phyloP scores from a whole-genome alignment of 2,329 filamentous ascomycete genomes.

The Trichophyton benhamiae region DNA sequence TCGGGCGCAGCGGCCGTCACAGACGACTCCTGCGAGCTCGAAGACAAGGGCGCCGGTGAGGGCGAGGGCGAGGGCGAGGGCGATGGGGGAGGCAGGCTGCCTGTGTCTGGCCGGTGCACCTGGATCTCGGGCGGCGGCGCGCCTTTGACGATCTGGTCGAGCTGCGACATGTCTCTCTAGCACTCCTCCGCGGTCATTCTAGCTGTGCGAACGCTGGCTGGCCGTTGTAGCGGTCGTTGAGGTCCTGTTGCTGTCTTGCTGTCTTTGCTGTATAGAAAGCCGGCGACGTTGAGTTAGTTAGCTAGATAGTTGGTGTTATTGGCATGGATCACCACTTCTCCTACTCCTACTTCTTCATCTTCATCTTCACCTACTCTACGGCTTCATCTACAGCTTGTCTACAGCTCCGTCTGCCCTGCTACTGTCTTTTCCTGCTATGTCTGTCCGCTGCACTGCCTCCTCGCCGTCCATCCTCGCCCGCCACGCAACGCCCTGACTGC shows the following conservation, averaged over 20 bases:
- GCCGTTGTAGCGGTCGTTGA: too few species aligned
- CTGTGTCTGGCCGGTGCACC: conserved; percentile 23
- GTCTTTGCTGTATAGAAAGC: too few species aligned
- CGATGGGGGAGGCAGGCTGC: conserved; percentile 22
- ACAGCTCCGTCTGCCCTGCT: background rate
- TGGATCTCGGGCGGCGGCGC: conserved; percentile 54
- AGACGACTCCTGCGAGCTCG: background rate
- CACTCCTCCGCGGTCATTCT: too few species aligned
- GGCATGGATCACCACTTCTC: background rate
- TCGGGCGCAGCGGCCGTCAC: conserved; percentile 38
- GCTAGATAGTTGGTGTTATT: background rate
- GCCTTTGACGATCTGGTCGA: conserved; percentile 90
- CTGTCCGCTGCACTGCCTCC: too few species aligned
- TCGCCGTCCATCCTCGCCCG: background rate
- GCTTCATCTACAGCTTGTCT: background rate
- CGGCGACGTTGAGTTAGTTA: background rate
- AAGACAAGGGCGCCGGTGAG: conserved; percentile 20
- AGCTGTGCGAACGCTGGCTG: too few species aligned
- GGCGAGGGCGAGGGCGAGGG: too few species aligned
- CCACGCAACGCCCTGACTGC: background rate
- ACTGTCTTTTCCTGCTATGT: background rate
- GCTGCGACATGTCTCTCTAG: conserved; percentile 36
- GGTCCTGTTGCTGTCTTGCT: too few species aligned
- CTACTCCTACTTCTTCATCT: background rate
- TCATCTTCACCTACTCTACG: background rate